These are phyloP conservation scores for Saturnispora silvae DNA, from an alignment of 805 yeast genomes.

Conservation along the genomic window DNA sequence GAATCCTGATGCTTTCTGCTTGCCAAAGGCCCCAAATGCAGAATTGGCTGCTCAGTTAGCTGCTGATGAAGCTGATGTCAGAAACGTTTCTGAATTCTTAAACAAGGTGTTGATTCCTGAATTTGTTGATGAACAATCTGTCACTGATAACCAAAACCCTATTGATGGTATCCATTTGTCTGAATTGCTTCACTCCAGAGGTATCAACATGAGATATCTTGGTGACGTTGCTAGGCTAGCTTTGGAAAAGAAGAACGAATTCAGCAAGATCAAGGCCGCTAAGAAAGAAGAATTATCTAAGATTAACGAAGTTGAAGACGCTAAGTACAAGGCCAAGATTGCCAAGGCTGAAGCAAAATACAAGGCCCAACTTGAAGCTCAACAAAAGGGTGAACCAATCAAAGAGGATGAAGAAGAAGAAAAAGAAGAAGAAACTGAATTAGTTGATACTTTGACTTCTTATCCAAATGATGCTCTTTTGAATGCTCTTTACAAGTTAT, in stretches of 20 bases:
- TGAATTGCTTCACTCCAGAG: constrained; percentile 58
- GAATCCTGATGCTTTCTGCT: constrained; percentile 70
- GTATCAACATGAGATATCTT: constrained; percentile 83
- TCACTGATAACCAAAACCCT: constrained; percentile 47
- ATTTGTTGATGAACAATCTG: constrained; percentile 44
- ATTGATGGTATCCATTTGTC: constrained; percentile 74
- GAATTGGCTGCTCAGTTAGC: constrained; percentile 27
- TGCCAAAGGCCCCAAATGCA: constrained; percentile 30
- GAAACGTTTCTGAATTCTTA: constrained; percentile 59
- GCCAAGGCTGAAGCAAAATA: constrained; percentile 25
- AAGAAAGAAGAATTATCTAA: constrained; percentile 26
- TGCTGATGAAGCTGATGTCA: constrained; percentile 54
- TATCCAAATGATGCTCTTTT: constrained; percentile 34
- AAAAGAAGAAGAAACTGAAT: constrained; percentile 24
- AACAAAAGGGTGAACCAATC: constrained; percentile 13
- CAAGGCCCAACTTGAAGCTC: constrained; percentile 13
- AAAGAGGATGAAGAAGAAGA: constrained; percentile 19
- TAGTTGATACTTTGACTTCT: constrained; percentile 30
- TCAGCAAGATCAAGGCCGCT: constrained; percentile 10
- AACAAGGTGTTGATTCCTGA: constrained; percentile 49
- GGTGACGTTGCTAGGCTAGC: constrained; percentile 43
- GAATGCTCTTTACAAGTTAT: constrained; percentile 35
- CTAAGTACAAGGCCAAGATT: constrained; percentile 19
- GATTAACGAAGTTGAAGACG: constrained; percentile 20
- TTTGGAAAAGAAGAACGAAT: constrained; percentile 17